A percentile compares a stretch with the other conserved stretches of the same genome.
These are phyloP conservation scores for Nemania diffusa DNA, from an alignment of 2,329 filamentous ascomycete species.

Conservation along the genomic window DNA sequence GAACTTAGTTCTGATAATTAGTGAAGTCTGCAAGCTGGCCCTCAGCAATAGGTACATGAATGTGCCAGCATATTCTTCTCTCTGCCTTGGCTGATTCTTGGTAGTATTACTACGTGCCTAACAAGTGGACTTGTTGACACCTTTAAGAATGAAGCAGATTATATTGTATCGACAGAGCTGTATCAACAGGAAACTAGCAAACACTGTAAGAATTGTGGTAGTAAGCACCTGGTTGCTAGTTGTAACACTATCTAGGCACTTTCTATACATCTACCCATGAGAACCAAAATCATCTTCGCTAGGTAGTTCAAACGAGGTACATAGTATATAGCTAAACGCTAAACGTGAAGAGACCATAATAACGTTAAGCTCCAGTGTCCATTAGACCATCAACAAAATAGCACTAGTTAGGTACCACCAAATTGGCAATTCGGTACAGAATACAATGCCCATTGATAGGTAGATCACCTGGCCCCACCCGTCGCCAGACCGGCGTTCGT, in stretches of 20 bases:
- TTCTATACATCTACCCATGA: too few relatives aligned
- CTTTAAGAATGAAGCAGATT: background rate
- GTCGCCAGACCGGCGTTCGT: constrained; percentile 21
- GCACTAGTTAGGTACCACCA: background rate
- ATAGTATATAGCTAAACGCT: too few relatives aligned
- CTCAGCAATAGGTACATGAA: background rate
- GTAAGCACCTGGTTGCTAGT: too few relatives aligned
- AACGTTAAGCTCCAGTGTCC: too few relatives aligned
- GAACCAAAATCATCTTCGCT: too few relatives aligned
- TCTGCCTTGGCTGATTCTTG: background rate
- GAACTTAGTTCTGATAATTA: background rate
- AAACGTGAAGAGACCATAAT: too few relatives aligned
- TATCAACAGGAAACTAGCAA: background rate
- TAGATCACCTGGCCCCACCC: constrained; percentile 32
- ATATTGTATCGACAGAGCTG: background rate
- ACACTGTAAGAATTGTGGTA: background rate
- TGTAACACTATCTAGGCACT: too few relatives aligned
- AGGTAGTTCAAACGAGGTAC: too few relatives aligned
- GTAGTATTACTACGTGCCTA: background rate
- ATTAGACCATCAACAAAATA: too few relatives aligned
- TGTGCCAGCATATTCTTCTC: background rate
- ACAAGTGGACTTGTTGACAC: background rate
- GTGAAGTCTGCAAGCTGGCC: background rate
- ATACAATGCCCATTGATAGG: background rate
- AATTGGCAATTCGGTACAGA: too few relatives aligned